Base-by-base conservation (phyloP, 2,329 filamentous ascomycete genomes). In the Exserohilum rostratum region DNA sequence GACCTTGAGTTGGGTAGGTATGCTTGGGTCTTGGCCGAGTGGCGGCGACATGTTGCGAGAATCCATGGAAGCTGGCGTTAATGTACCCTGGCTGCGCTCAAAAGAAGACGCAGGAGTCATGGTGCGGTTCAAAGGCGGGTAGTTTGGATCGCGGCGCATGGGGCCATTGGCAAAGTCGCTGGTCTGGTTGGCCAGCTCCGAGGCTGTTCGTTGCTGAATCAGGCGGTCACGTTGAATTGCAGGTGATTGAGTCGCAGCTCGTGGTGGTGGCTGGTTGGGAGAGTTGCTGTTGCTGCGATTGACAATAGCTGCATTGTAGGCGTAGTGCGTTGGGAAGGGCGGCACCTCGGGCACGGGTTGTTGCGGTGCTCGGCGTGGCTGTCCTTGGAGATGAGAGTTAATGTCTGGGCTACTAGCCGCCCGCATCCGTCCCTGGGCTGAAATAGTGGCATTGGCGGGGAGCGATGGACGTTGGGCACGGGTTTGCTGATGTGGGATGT, bases 371-470 rank as follows among this genome's bases (percentile, higher is more conserved):
- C 75, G 85, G 84, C 60, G 82, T 79, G 79, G 75, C 69, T 86
- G 82, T 69, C 82, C 78, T 30, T 82, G 80, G 44, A 82, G 82
- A 60, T 84, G 82, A 48, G 87, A 84, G 48, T 84, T 87, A 65
- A 96, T 96, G 73, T 98, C 93, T 6, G 95, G 93, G 60, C 93
- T 97, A 78, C 93, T 98, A 69, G 96, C 96, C 33, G 93, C 96
- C 61, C 95, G 86, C 77, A 90, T 88, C 62, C 92, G 85, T 60
- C 87, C 74, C 55, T 67, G 74, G 53, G 69, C 68, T 48, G 62
- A 69, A 79, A 66, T 69, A 53, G 82, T 79, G 64, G 83, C 78
- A 62, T 87, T 88, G 15, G 85, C 88, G 38, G 90, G 90, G 64
- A 96, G 80, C 10, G 90, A 96, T 18, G 91, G 91, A n/a, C 90